A percentile compares a stretch with the other conserved stretches of the same genome.
Conservation (phyloP, 345 rosid genomes). For the Physaria fendleri region DNA sequence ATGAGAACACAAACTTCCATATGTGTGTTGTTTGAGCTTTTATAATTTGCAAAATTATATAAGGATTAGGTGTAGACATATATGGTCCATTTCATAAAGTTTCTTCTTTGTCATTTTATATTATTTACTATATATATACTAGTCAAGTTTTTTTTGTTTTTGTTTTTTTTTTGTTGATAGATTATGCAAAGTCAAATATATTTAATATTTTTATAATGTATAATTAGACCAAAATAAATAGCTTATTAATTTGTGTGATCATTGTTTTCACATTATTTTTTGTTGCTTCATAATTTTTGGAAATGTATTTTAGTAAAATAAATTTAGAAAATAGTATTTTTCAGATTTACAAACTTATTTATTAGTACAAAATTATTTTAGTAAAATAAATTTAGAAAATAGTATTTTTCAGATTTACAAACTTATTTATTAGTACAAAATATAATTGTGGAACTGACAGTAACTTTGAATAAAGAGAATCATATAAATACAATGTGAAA, state of each 20-base stretch:
- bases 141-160: background rate
- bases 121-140: background rate
- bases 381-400: no score
- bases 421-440: background rate
- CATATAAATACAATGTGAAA: slow-evolving; percentile 24
- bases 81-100: slow-evolving; percentile 34
- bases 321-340: no score
- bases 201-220: no score
- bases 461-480: slow-evolving; percentile 15
- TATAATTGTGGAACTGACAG: slow-evolving; percentile 1
- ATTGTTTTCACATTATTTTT: no score
- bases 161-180: background rate
- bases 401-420: background rate
- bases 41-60: slow-evolving; percentile 29
- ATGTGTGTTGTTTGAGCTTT: slow-evolving; percentile 16
- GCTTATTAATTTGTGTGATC: no score
- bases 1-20: slow-evolving; percentile 28
- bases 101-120: slow-evolving; percentile 27
- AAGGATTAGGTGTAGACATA: slow-evolving; percentile 33
- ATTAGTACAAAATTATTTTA: no score
- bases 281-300: no score
- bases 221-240: no score
- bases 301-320: no score
- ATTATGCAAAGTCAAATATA: background rate
- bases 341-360: background rate